phyloP scores from a whole-genome alignment of 2,329 filamentous ascomycete genomes.

The Stachybotrys echinatus region DNA sequence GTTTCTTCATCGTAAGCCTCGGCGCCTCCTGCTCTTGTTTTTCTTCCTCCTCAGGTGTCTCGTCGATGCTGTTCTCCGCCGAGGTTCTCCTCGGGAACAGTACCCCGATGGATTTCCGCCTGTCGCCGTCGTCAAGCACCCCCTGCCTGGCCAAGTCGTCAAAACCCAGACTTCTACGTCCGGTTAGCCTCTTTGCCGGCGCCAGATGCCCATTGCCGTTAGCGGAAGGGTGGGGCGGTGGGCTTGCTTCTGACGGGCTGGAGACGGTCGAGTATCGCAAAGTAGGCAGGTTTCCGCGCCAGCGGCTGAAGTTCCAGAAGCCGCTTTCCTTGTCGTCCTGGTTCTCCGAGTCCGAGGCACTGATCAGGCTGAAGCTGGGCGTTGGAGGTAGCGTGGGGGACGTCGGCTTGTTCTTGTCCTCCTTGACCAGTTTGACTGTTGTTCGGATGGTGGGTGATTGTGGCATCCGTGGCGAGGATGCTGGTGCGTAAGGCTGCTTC shows the following conservation, averaged over 20 bases:
- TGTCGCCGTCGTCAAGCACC: constrained; percentile 15
- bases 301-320: constrained; percentile 55
- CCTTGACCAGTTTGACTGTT: constrained; percentile 12
- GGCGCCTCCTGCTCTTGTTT: constrained; percentile 11
- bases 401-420: constrained; percentile 1
- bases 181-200: constrained; percentile 11
- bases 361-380: constrained; percentile 49
- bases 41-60: constrained; percentile 10
- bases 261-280: constrained; percentile 22
- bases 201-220: neutral
- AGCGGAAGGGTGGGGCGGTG: neutral
- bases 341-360: constrained; percentile 25
- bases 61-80: constrained; percentile 10
- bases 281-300: constrained; percentile 36
- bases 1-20: constrained; percentile 19
- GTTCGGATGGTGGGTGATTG: constrained; percentile 10
- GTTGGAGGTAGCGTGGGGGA: constrained; percentile 37
- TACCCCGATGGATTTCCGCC: constrained; percentile 22
- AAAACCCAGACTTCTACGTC: constrained; percentile 23
- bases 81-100: constrained; percentile 13
- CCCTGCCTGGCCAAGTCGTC: constrained; percentile 19
- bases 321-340: constrained; percentile 35
- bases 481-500: constrained; percentile 33
- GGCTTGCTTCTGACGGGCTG: constrained; percentile 9
- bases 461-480: constrained; percentile 7